Evolutionary conservation across 805 yeast species (phyloP), one percentile per base, ranked within the genome.

Genomic region (Cyberlindnera meyerae): DNA sequence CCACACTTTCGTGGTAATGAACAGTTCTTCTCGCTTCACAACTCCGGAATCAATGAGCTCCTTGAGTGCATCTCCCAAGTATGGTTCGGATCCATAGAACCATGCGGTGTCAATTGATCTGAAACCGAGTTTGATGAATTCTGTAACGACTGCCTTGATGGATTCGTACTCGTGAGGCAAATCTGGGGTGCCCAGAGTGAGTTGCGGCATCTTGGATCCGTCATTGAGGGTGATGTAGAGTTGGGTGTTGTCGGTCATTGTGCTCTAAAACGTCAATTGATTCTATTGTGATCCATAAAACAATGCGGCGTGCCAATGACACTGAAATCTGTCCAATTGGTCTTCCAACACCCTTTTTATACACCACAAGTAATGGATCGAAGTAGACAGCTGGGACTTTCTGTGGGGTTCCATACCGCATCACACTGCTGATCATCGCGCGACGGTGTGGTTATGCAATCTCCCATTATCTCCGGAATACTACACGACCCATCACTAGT

Each of bases 51-150:
- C 44, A 12, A 77, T 75, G 24, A 76, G 51, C 27, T 73, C 76
- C 39, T 65, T 68, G 26, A 69, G 54, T 8, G 71, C 73, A 34
- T 58, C 51, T 5, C 83, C 82, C 21, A 54, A 39, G 22, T 72
- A 77, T 13, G 58, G 65, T 57, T 85, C 95, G 54, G 79, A 80
- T 3, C 73, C 73, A 56, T 84, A 84, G 42, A 70, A 67, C 55
- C 75, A 74, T 3, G 93, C 93, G 8, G 88, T 76, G 57, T 83
- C 94, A 47, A 83, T 78, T 54, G 79, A 86, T 43, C 79, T 70
- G 57, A 79, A 79, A 9, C 89, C 89, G 8, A 67, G 63, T 45
- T 66, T 66, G 11, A 50, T 32, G 4, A 44, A 47, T 17, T 36
- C 37, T 27, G 40, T 42, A 15, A 80, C 80, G 18, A 80, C 76